phyloP scores from a whole-genome alignment of 371 early-diverging fungal species.

The Conidiobolus incongruus region DNA sequence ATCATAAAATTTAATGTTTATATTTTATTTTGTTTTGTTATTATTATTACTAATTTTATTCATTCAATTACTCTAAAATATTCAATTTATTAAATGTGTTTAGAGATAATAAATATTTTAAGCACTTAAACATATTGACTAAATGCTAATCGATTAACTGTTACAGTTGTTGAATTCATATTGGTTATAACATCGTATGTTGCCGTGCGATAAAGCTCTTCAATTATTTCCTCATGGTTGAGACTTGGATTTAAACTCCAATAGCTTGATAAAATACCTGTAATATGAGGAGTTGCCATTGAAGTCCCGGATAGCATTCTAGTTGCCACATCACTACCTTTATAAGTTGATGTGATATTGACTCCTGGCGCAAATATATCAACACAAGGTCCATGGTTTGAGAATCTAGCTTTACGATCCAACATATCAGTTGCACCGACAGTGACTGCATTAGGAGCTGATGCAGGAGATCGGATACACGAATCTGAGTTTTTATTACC shows the following conservation, averaged over 20 bases:
- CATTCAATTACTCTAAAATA: too few relatives aligned
- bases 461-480: conserved; percentile 38
- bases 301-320: conserved; percentile 8
- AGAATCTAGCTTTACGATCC: conserved; percentile 37
- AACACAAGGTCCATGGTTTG: conserved; percentile 54
- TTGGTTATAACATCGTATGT: too few relatives aligned
- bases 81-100: too few relatives aligned
- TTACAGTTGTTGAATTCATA: too few relatives aligned
- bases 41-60: too few relatives aligned
- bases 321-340: not conserved
- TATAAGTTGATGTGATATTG: not conserved
- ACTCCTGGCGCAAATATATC: conserved; percentile 34
- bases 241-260: not conserved
- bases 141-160: too few relatives aligned
- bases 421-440: conserved; percentile 31
- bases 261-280: conserved; percentile 42
- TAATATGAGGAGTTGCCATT: conserved; percentile 63
- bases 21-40: too few relatives aligned
- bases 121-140: too few relatives aligned
- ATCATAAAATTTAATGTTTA: too few relatives aligned
- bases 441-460: conserved; percentile 16
- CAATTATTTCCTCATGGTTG: not conserved
- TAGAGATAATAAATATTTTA: too few relatives aligned
- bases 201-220: too few relatives aligned
- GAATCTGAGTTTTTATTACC: conserved; percentile 26